These are phyloP conservation scores for Fulvia fulva DNA, from an alignment of 2,329 filamentous ascomycete species.

Conservation along the genomic window DNA sequence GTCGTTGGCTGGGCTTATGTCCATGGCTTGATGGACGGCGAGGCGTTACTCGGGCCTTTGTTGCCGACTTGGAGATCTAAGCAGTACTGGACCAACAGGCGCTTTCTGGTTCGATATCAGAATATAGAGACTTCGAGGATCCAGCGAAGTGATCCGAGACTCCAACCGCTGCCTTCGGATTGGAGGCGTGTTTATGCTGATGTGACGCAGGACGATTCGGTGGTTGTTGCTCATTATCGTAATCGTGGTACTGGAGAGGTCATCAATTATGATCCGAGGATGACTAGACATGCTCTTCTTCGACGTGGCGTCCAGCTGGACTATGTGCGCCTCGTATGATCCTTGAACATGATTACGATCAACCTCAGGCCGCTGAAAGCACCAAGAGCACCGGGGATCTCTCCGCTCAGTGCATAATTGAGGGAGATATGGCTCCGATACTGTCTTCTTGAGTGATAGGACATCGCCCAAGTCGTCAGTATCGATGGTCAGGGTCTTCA, in stretches of 20 bases:
- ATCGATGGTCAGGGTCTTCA: too few relatives aligned
- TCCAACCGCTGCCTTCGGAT: not conserved
- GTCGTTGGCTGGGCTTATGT: conserved; percentile 1
- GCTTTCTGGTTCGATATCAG: not conserved
- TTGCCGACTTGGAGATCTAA: not conserved
- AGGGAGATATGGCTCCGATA: too few relatives aligned
- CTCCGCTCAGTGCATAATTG: too few relatives aligned
- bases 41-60: conserved; percentile 1
- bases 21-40: not conserved
- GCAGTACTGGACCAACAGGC: not conserved
- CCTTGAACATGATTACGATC: too few relatives aligned
- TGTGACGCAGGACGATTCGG: not conserved
- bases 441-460: too few relatives aligned
- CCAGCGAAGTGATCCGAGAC: not conserved
- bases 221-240: not conserved
- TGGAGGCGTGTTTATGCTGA: not conserved
- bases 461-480: too few relatives aligned
- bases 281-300: not conserved
- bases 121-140: not conserved
- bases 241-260: not conserved
- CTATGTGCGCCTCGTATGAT: not conserved
- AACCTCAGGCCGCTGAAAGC: too few relatives aligned
- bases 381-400: too few relatives aligned
- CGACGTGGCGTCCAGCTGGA: not conserved
- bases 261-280: not conserved